Evolutionary conservation across 2,329 filamentous ascomycete species (phyloP).

Genomic region (Fusarium hostae): DNA sequence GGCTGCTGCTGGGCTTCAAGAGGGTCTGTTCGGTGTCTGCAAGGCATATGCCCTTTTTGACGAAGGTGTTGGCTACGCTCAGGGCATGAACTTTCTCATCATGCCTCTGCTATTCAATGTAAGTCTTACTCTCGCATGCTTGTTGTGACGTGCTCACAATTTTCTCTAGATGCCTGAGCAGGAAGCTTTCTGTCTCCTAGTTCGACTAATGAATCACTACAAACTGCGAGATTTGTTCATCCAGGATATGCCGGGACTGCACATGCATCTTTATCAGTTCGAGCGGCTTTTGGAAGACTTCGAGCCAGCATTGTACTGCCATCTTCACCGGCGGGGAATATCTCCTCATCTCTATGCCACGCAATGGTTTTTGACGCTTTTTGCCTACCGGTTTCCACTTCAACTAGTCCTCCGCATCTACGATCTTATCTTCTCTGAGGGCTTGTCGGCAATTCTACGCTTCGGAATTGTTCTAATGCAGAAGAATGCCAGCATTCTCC

Average conservation of each 20-base stretch:
- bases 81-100: slow-evolving; percentile 98
- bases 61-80: slow-evolving; percentile 93
- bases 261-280: slow-evolving; percentile 93
- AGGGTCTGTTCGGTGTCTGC: slow-evolving; percentile 93
- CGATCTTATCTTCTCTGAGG: slow-evolving; percentile 93
- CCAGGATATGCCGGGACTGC: slow-evolving; percentile 94
- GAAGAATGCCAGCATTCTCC: slow-evolving; percentile 82
- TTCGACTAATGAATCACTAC: slow-evolving; percentile 97
- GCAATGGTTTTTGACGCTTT: slow-evolving; percentile 99
- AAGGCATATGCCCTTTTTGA: slow-evolving; percentile 98
- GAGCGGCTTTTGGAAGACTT: slow-evolving; percentile 93
- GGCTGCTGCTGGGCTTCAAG: slow-evolving; percentile 88
- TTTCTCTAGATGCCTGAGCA: slow-evolving; percentile 85
- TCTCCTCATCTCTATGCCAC: slow-evolving; percentile 94
- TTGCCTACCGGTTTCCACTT: slow-evolving; percentile 95
- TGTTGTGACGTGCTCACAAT: slow-evolving; percentile 11
- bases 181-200: slow-evolving; percentile 93
- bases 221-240: slow-evolving; percentile 91
- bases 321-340: slow-evolving; percentile 87
- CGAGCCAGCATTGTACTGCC: slow-evolving; percentile 94
- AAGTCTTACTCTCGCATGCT: slow-evolving; percentile 48
- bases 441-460: slow-evolving; percentile 90
- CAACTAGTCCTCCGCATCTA: slow-evolving; percentile 97
- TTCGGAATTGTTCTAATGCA: slow-evolving; percentile 97
- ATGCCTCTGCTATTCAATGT: slow-evolving; percentile 97